Evolutionary conservation across 2,329 filamentous ascomycete species (phyloP), one percentile per base, ranked within the genome.

Genomic region (Fonsecaea multimorphosa): DNA sequence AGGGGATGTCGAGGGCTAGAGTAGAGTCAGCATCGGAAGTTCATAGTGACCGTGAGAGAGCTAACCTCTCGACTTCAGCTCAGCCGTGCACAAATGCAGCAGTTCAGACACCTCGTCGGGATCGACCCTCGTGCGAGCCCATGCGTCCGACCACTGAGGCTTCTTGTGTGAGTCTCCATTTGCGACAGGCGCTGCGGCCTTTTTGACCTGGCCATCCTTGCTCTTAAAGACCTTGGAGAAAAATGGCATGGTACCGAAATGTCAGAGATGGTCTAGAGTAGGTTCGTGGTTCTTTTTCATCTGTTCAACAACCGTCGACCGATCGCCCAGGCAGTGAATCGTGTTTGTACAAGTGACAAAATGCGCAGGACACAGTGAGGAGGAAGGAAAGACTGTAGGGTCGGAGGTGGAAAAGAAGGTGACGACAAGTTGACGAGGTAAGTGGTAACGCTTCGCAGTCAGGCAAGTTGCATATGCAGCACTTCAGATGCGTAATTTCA

Each of bases 61-160:
- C 87, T 73, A 87, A 97, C 94, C 94, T 91, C 93, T 87, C 67
- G 91, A 90, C 82, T 98, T 99, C 78, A 99, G 86, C 81, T 99
- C 95, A 63, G 89, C 85, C 11, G 93, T 96, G 81, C 93, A 97
- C 71, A 89, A 87, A 76, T 89, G 86, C 58, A 98, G 83, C 68
- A 99, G 82, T 75, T 97, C 93, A 74, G 93, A 89, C 55, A 99
- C 89, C 80, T 99, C 95, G 71, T 97, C 92, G 4, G 93, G 91
- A 60, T 92, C 89, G 71, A 99, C 89, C 54, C 89, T 87, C 61
- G 86, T 91, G 74, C 94, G 90, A 68, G 88, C 85, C 87, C 93
- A 99, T 70, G 92, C 91, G 77, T 97, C 91, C 67, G 92, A 91
- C 90, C 92, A 97, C 78, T 85, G 86, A 63, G 91, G 91, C 79